Evolutionary conservation across 805 yeast species (phyloP).

Genomic region (Zygoascus ofunaensis): DNA sequence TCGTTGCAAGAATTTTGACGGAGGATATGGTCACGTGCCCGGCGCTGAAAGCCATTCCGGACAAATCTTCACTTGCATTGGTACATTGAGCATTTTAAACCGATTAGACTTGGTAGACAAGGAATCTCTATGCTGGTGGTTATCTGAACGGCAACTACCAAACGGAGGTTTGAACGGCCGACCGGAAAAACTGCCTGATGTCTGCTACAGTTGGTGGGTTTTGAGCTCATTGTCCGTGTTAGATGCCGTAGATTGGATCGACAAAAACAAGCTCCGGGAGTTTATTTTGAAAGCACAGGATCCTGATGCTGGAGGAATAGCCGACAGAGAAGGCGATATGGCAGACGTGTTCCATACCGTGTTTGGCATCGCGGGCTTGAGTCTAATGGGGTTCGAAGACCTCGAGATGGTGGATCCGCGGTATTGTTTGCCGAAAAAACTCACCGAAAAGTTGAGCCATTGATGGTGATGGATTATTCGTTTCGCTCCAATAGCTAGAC

Average conservation of each 20-base stretch:
- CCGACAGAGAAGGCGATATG: conserved; percentile 85
- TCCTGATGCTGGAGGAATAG: conserved; percentile 70
- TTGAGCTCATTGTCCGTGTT: conserved; percentile 64
- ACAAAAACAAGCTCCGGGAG: conserved; percentile 45
- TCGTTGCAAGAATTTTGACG: conserved; percentile 82
- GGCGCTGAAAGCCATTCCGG: conserved; percentile 96
- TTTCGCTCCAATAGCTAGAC: conserved; percentile 9
- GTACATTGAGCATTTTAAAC: conserved; percentile 61
- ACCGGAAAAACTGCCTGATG: conserved; percentile 92
- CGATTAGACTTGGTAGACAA: conserved; percentile 41
- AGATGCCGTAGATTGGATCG: conserved; percentile 67
- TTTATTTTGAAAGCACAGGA: conserved; percentile 80
- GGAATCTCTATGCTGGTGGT: conserved; percentile 64
- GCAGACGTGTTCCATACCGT: conserved; percentile 90
- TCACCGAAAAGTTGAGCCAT: conserved; percentile 27
- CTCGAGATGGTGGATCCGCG: conserved; percentile 70
- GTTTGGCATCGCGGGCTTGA: conserved; percentile 82
- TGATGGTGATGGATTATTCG: too few relatives aligned
- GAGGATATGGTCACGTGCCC: conserved; percentile 89
- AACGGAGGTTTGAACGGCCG: conserved; percentile 94
- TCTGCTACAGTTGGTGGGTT: conserved; percentile 99
- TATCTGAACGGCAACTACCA: conserved; percentile 78
- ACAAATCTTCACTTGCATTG: conserved; percentile 80
- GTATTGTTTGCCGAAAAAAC: conserved; percentile 67
- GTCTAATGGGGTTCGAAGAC: conserved; percentile 56